phyloP scores from a whole-genome alignment of 2,329 filamentous ascomycete genomes.

The Reticulascus tulasneorum region DNA sequence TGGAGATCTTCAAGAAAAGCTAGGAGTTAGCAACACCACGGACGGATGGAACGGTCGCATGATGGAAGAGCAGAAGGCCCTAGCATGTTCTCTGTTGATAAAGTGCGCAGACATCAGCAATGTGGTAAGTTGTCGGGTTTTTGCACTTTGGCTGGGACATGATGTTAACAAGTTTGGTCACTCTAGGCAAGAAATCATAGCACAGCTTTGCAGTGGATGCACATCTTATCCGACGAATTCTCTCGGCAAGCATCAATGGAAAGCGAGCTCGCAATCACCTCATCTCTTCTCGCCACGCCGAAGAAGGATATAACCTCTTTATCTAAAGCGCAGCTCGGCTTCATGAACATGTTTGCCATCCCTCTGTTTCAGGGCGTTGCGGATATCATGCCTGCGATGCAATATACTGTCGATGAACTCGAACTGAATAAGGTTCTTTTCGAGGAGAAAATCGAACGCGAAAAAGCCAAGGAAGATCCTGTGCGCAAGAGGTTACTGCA shows the following conservation, averaged over 20 bases:
- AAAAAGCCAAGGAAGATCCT: conserved; percentile 50
- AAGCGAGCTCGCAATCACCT: conserved; percentile 77
- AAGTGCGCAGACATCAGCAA: conserved; percentile 99
- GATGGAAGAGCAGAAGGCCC: conserved; percentile 69
- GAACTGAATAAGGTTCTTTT: conserved; percentile 72
- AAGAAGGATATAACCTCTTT: conserved; percentile 80
- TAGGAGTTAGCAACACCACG: conserved; percentile 61
- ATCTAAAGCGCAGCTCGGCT: conserved; percentile 83
- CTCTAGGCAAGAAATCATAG: conserved; percentile 76
- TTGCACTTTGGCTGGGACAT: not conserved
- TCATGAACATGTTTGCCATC: conserved; percentile 94
- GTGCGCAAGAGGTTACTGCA: conserved; percentile 29
- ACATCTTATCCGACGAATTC: conserved; percentile 93
- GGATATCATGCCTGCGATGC: conserved; percentile 79
- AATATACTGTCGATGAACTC: conserved; percentile 80
- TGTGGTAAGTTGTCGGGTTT: conserved; percentile 60
- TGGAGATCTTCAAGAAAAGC: conserved; percentile 73
- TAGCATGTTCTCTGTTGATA: conserved; percentile 88
- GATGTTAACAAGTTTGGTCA: conserved; percentile 17
- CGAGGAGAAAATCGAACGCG: conserved; percentile 61
- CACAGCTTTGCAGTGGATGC: conserved; percentile 83
- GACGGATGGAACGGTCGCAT: conserved; percentile 75
- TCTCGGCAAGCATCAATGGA: conserved; percentile 92
- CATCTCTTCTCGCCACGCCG: conserved; percentile 80
- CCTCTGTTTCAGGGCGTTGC: conserved; percentile 87